Conservation (phyloP, 768 basidiomycete species). For the Lentinula boryana region DNA sequence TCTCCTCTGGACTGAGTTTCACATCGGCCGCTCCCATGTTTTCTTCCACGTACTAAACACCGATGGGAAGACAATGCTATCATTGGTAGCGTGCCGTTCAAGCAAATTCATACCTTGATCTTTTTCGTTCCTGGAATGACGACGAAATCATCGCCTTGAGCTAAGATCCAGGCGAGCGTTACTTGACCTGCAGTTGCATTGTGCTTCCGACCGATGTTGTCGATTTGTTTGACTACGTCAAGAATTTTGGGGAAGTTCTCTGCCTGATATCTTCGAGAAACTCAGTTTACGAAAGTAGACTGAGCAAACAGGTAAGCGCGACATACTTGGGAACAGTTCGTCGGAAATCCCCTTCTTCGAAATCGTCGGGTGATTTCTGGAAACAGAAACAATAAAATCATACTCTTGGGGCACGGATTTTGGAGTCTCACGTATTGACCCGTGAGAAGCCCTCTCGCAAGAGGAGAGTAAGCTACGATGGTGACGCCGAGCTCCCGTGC, state of each 20-base stretch:
- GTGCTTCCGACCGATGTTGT: conserved; percentile 30
- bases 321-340: conserved; percentile 25
- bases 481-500: conserved; percentile 37
- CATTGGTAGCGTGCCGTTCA: conserved; percentile 1
- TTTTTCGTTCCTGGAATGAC: conserved; percentile 39
- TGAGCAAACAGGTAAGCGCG: no score
- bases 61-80: not conserved
- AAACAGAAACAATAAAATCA: not conserved
- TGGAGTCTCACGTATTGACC: conserved; percentile 20
- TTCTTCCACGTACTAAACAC: conserved; percentile 33
- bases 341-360: conserved; percentile 37
- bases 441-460: conserved; percentile 43
- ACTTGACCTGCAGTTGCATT: conserved; percentile 41
- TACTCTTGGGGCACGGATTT: not conserved
- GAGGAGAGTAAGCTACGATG: conserved; percentile 43
- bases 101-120: conserved; percentile 19
- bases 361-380: conserved; percentile 30
- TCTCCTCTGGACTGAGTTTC: conserved; percentile 27
- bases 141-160: conserved; percentile 35
- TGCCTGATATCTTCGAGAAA: conserved; percentile 22
- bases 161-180: conserved; percentile 43
- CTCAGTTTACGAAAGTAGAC: not conserved
- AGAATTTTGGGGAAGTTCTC: conserved; percentile 44
- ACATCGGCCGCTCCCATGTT: conserved; percentile 32
- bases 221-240: conserved; percentile 33